Percentiles rank a stretch among this genome's conserved stretches.
phyloP scores from a whole-genome alignment of 2,329 filamentous ascomycete genomes.

The Cadophora luteo-olivacea region DNA sequence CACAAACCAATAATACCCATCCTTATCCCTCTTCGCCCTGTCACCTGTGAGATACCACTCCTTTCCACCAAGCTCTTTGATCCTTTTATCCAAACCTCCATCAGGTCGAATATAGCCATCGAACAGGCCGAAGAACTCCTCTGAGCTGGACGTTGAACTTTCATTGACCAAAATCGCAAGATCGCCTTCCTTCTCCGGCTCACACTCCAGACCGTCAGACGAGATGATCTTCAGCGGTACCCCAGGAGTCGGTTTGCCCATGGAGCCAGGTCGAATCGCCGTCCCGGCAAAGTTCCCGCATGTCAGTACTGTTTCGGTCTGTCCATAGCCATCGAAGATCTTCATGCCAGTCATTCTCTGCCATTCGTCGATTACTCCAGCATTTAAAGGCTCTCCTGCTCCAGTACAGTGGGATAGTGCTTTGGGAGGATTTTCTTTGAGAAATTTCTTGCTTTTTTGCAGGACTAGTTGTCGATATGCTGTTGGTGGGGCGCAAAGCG shows the following conservation, averaged over 20 bases:
- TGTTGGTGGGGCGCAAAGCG: conserved; percentile 49
- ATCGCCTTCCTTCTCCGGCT: conserved; percentile 46
- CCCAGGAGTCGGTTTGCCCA: conserved; percentile 49
- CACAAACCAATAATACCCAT: conserved; percentile 48
- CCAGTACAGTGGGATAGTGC: conserved; percentile 47
- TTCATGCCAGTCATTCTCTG: conserved; percentile 46
- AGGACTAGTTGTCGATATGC: conserved; percentile 50
- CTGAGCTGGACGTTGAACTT: background rate
- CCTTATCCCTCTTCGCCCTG: conserved; percentile 43
- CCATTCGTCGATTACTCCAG: conserved; percentile 48
- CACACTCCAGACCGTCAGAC: conserved; percentile 41
- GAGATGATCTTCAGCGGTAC: conserved; percentile 47
- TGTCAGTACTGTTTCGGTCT: conserved; percentile 49
- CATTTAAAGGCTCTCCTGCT: conserved; percentile 50
- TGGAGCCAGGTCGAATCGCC: conserved; percentile 47
- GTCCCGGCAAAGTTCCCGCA: conserved; percentile 48
- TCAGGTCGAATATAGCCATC: conserved; percentile 26
- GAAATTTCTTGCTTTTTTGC: conserved; percentile 42
- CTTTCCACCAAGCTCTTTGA: conserved; percentile 14
- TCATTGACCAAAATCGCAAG: conserved; percentile 44
- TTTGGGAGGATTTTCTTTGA: conserved; percentile 40
- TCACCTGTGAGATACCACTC: conserved; percentile 48
- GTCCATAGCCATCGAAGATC: conserved; percentile 50
- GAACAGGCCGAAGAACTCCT: conserved; percentile 31
- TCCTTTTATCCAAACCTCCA: background rate